Conservation (phyloP, 768 basidiomycete species). For the Phlebiopsis gigantea region DNA sequence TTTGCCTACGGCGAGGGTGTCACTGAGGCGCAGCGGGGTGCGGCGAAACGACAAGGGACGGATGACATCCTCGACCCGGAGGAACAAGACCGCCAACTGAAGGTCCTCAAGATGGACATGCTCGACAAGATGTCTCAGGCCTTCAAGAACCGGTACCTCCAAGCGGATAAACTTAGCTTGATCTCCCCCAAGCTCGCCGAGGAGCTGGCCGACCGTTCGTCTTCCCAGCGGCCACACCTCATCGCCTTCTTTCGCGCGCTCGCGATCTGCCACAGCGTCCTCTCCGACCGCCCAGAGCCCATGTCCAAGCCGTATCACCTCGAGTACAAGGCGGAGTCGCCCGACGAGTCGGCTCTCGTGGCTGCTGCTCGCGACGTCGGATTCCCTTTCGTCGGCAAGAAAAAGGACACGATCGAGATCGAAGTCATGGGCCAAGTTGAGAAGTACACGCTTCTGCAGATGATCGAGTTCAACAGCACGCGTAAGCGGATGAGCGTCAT, state of each 20-base stretch:
- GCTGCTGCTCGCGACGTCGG: slow-evolving; percentile 89
- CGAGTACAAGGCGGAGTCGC: slow-evolving; percentile 94
- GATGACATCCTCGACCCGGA: slow-evolving; percentile 59
- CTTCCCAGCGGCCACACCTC: slow-evolving; percentile 59
- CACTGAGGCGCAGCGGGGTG: slow-evolving; percentile 93
- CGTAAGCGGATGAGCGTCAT: slow-evolving; percentile 95
- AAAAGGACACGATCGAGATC: slow-evolving; percentile 75
- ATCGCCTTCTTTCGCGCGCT: slow-evolving; percentile 91
- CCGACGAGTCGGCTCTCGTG: slow-evolving; percentile 93
- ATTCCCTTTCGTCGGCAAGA: slow-evolving; percentile 80
- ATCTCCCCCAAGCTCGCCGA: slow-evolving; percentile 82
- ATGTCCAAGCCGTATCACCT: slow-evolving; percentile 53
- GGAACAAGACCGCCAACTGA: slow-evolving; percentile 66
- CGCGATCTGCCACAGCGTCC: slow-evolving; percentile 89
- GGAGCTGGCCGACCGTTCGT: slow-evolving; percentile 59
- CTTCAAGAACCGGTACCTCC: slow-evolving; percentile 88
- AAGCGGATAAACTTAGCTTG: slow-evolving; percentile 77
- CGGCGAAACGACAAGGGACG: slow-evolving; percentile 77
- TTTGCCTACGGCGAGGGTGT: slow-evolving; percentile 88
- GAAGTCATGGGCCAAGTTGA: slow-evolving; percentile 89
- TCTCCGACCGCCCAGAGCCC: slow-evolving; percentile 72
- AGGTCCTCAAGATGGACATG: slow-evolving; percentile 70
- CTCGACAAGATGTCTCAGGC: slow-evolving; percentile 61
- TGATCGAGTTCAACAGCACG: slow-evolving; percentile 91
- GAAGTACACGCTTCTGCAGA: slow-evolving; percentile 69